Conservation (phyloP, 139 green algal genomes). For the Edaphochlamys debaryana region DNA sequence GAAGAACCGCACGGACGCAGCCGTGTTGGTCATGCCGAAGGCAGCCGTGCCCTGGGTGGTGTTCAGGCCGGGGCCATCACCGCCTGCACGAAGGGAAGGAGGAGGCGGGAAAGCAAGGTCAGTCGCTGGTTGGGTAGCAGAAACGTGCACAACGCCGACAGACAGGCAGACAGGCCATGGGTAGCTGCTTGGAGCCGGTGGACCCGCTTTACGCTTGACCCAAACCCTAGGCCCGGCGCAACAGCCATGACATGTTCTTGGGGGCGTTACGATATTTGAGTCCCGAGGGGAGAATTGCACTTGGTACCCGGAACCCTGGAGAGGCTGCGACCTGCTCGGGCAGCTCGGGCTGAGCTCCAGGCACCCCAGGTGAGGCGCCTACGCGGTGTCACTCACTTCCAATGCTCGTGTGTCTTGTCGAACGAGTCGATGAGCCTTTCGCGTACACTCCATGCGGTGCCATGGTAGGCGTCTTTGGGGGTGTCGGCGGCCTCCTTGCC, state of each 20-base stretch:
- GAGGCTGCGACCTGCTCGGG: too few relatives aligned
- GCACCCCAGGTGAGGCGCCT: too few relatives aligned
- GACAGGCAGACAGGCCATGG: too few relatives aligned
- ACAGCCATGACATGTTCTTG: too few relatives aligned
- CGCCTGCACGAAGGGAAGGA: neutral
- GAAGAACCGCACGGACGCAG: conserved; percentile 21
- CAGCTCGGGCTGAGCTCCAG: too few relatives aligned
- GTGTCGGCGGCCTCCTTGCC: conserved; percentile 45
- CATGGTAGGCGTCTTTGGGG: conserved; percentile 63
- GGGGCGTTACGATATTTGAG: too few relatives aligned
- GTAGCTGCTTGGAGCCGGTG: too few relatives aligned
- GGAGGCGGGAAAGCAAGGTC: neutral
- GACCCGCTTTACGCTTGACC: too few relatives aligned
- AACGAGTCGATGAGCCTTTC: conserved; percentile 88
- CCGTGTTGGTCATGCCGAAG: neutral
- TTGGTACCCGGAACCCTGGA: too few relatives aligned
- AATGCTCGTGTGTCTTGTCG: conserved; percentile 85
- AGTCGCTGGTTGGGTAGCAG: neutral
- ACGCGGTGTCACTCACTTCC: conserved; percentile 64
- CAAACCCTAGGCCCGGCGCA: too few relatives aligned
- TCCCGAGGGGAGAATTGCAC: too few relatives aligned
- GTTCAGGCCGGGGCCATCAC: conserved; percentile 20
- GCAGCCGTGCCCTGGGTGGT: neutral
- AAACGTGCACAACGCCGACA: too few relatives aligned
- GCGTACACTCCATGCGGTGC: conserved; percentile 78